Evolutionary conservation across 768 basidiomycete genomes (phyloP), one percentile per base, ranked within the genome.

Genomic region (Grammothele lineata): DNA sequence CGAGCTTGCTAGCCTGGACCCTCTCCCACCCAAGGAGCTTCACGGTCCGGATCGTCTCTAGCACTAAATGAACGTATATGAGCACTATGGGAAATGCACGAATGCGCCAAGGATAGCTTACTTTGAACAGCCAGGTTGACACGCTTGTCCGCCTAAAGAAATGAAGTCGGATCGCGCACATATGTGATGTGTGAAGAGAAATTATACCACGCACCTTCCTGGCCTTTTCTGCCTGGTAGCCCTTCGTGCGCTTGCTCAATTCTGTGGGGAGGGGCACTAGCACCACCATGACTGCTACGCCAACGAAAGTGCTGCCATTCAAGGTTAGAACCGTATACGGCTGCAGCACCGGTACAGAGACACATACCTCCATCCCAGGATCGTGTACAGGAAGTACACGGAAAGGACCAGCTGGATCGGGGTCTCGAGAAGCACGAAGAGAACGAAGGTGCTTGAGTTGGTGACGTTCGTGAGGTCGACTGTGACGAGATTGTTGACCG

Each of bases 401-500:
- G 65, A 70, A 3, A 75, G 43, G 3, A 45, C 59, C 32, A 72
- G 23, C 47, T 73, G 69, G 14, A 74, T 47, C 12, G 74, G 74
- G 1, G 60, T 55, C 34, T 63, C 63, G 15, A 73, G 42, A n/a
- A 45, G 19, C 19, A 43, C 22, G 15, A 43, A 21, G 19, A 33
- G 76, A 12, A 43, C 32, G 34, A 43, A 43, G 9, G 42, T 43
- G 23, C 32, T 34, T 21, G 42, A 30, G 23, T 43, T 34, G 19
- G 42, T 43, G 18, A 35, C 30, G 19, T 18, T 35, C 15, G 19
- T 35, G 19, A 43, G 57, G 63, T 87, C 85, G 1, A 80, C 78
- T 8, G 38, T 39, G 35, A 86, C 76, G 8, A 87, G 64, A 41
- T 86, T 87, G 59, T 83, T 87, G 60, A 88, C 18, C 27, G 17